phyloP scores from a whole-genome alignment of 2,329 filamentous ascomycete species.

The Arthroderma sp. region DNA sequence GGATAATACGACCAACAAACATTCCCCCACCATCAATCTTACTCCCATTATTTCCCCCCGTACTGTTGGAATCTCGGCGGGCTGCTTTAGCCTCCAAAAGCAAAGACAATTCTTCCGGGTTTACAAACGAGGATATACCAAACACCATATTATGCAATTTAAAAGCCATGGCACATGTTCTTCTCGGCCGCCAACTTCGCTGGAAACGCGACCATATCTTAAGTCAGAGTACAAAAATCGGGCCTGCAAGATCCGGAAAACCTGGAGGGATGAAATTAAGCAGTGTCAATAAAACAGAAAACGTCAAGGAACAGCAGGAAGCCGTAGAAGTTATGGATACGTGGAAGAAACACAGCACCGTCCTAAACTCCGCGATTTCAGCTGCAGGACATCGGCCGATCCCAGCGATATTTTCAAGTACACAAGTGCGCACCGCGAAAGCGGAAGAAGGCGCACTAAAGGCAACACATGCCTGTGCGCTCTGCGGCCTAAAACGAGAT shows the following conservation, averaged over 20 bases:
- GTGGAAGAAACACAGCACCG: slow-evolving; percentile 65
- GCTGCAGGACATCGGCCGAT: slow-evolving; percentile 34
- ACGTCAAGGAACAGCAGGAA: slow-evolving; percentile 73
- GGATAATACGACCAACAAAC: slow-evolving; percentile 56
- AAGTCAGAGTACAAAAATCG: slow-evolving; percentile 77
- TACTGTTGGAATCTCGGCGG: slow-evolving; percentile 54
- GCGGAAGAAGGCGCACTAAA: slow-evolving; percentile 53
- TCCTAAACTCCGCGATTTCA: slow-evolving; percentile 51
- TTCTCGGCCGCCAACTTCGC: slow-evolving; percentile 70
- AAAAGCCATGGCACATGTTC: slow-evolving; percentile 58
- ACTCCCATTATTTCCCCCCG: slow-evolving; percentile 58
- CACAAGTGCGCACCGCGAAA: slow-evolving; percentile 53
- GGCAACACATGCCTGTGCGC: slow-evolving; percentile 60
- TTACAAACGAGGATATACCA: slow-evolving; percentile 12
- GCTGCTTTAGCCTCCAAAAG: slow-evolving; percentile 46
- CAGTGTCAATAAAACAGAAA: slow-evolving; percentile 70
- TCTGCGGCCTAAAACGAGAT: slow-evolving; percentile 80
- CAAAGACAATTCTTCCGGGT: slow-evolving; percentile 39
- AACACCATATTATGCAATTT: slow-evolving; percentile 19
- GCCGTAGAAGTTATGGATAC: slow-evolving; percentile 59
- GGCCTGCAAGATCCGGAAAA: slow-evolving; percentile 57
- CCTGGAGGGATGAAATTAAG: slow-evolving; percentile 79
- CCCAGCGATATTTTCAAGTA: slow-evolving; percentile 58
- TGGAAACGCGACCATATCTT: slow-evolving; percentile 86
- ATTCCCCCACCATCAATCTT: slow-evolving; percentile 79